These are phyloP conservation scores for Rhypophila decipiens DNA, from an alignment of 495 filamentous ascomycete species.

Conservation along the genomic window DNA sequence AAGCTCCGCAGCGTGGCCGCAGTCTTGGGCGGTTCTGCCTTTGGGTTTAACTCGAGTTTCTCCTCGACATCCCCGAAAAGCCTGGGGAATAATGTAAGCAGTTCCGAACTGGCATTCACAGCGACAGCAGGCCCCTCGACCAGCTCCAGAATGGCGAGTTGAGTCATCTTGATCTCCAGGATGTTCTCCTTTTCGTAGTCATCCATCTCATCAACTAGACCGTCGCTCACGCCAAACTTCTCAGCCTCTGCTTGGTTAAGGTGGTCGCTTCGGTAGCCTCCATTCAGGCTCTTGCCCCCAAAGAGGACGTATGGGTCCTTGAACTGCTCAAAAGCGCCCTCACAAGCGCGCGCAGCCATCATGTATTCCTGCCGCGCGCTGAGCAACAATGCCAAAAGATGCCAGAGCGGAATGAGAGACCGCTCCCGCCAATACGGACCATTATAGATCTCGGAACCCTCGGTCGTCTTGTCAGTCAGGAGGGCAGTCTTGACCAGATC, in stretches of 20 bases:
- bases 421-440: slow-evolving; percentile 45
- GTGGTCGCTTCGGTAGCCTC: slow-evolving; percentile 46
- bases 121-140: slow-evolving; percentile 75
- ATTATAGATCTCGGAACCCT: slow-evolving; percentile 28
- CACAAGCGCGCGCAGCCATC: slow-evolving; percentile 71
- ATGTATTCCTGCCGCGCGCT: slow-evolving; percentile 81
- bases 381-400: slow-evolving; percentile 76
- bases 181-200: slow-evolving; percentile 73
- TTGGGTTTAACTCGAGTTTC: slow-evolving; percentile 24
- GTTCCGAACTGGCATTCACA: slow-evolving; percentile 73
- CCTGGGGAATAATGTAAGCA: slow-evolving; percentile 72
- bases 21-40: slow-evolving; percentile 56
- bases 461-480: slow-evolving; percentile 33
- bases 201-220: slow-evolving; percentile 65
- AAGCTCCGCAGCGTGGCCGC: slow-evolving; percentile 65
- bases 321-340: slow-evolving; percentile 86
- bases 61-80: slow-evolving; percentile 58
- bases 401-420: slow-evolving; percentile 67
- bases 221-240: slow-evolving; percentile 29
- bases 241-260: slow-evolving; percentile 42
- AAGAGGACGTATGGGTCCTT: slow-evolving; percentile 53
- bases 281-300: slow-evolving; percentile 38
- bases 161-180: slow-evolving; percentile 89
- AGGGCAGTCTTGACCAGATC: slow-evolving; percentile 61
- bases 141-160: slow-evolving; percentile 76